These are phyloP conservation scores for Boletus pseudopeckii DNA, from an alignment of 768 basidiomycete genomes.

Conservation along the genomic window DNA sequence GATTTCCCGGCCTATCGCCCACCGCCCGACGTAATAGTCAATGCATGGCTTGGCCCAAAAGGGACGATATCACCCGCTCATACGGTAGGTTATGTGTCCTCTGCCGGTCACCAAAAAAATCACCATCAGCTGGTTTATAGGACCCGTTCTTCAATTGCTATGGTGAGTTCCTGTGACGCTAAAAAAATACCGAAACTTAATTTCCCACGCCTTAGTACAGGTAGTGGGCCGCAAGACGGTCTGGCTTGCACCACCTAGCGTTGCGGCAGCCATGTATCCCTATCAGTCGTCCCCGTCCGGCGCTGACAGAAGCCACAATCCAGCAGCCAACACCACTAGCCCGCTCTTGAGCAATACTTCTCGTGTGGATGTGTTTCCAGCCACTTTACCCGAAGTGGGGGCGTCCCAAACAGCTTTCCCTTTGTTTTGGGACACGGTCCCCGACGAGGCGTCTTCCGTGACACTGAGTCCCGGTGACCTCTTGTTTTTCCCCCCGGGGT, in stretches of 20 bases:
- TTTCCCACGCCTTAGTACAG: slow-evolving; percentile 55
- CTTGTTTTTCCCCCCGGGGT: slow-evolving; percentile 85
- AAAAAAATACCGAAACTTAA: not conserved
- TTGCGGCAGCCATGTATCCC: slow-evolving; percentile 58
- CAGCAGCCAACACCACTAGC: slow-evolving; percentile 37
- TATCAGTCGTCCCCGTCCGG: slow-evolving; percentile 29
- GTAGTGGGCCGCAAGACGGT: slow-evolving; percentile 85
- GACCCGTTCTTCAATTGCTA: slow-evolving; percentile 95
- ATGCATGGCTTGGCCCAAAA: slow-evolving; percentile 79
- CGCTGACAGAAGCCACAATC: slow-evolving; percentile 30
- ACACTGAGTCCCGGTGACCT: slow-evolving; percentile 80
- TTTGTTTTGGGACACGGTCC: slow-evolving; percentile 54
- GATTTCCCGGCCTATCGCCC: slow-evolving; percentile 52
- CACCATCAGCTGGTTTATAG: slow-evolving; percentile 37
- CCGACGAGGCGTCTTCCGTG: slow-evolving; percentile 55
- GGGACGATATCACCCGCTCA: slow-evolving; percentile 88
- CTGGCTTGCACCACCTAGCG: slow-evolving; percentile 81
- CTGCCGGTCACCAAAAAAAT: not conserved
- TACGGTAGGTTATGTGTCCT: slow-evolving; percentile 50
- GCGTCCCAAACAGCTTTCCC: slow-evolving; percentile 35
- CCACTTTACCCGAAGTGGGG: slow-evolving; percentile 21
- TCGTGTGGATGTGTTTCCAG: slow-evolving; percentile 70
- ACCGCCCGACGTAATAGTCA: slow-evolving; percentile 64
- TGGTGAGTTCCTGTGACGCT: slow-evolving; percentile 42
- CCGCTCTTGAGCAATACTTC: slow-evolving; percentile 80